These are phyloP conservation scores for Paramecium octaurelia DNA, from an alignment of 73 alveolate genomes.

Conservation along the genomic window DNA sequence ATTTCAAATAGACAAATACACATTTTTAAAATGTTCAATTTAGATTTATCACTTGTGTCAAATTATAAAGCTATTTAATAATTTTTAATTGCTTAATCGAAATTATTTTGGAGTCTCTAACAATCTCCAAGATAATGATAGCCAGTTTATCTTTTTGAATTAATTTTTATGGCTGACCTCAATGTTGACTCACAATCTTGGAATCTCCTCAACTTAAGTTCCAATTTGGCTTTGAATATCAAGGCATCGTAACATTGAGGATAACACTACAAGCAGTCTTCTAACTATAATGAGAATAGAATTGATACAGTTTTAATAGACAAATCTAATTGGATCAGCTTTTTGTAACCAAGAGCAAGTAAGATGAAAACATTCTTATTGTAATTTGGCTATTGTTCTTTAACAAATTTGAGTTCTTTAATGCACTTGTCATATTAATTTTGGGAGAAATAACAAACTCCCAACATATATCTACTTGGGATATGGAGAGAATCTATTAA, in stretches of 20 bases:
- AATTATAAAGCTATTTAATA: background rate
- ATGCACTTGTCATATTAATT: background rate
- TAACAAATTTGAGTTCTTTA: conserved; percentile 1
- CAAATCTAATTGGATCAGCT: background rate
- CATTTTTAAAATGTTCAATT: conserved; percentile 56
- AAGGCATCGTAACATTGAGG: conserved; percentile 72
- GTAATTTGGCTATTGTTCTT: conserved; percentile 32
- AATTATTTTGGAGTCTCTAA: conserved; percentile 53
- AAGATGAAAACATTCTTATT: conserved; percentile 49
- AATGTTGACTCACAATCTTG: conserved; percentile 59
- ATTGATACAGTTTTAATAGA: conserved; percentile 43
- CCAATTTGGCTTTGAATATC: conserved; percentile 72
- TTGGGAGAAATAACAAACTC: background rate
- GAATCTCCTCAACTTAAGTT: conserved; percentile 54
- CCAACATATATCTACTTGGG: conserved; percentile 30
- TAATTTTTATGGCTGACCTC: conserved; percentile 32
- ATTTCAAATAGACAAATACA: background rate
- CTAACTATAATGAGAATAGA: conserved; percentile 41
- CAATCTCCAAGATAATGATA: conserved; percentile 13
- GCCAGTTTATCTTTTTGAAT: background rate
- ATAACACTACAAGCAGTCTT: conserved; percentile 45
- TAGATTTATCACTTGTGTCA: conserved; percentile 69
- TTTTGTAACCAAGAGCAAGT: conserved; percentile 58
- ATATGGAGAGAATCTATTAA: background rate
- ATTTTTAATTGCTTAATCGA: conserved; percentile 70